phyloP scores from a whole-genome alignment of 768 basidiomycete species.

The Cantharellus cinnabarinus region DNA sequence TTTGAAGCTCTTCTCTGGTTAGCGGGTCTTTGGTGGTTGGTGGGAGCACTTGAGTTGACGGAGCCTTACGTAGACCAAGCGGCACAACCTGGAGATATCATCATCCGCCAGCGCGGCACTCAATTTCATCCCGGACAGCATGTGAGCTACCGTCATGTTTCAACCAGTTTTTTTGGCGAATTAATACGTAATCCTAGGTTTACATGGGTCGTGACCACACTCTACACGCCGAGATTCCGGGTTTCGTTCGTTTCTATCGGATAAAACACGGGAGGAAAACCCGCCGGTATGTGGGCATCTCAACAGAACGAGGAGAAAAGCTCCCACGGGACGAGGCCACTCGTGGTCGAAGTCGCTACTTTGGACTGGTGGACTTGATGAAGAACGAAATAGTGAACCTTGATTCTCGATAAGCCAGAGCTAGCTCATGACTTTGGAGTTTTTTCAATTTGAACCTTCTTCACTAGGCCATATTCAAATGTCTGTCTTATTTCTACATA shows the following conservation, averaged over 20 bases:
- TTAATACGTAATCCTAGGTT: slow-evolving; percentile 30
- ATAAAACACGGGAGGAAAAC: slow-evolving; percentile 40
- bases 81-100: slow-evolving; percentile 88
- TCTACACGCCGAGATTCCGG: slow-evolving; percentile 73
- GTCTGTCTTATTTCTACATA: neutral
- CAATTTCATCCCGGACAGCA: slow-evolving; percentile 88
- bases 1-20: slow-evolving; percentile 91
- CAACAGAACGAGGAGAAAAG: slow-evolving; percentile 58
- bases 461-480: neutral
- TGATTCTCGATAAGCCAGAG: too few species aligned
- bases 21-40: slow-evolving; percentile 9
- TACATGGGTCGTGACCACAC: slow-evolving; percentile 89
- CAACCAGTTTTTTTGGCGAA: neutral
- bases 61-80: slow-evolving; percentile 42
- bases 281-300: slow-evolving; percentile 68
- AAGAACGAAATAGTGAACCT: neutral
- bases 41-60: neutral
- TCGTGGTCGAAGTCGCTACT: slow-evolving; percentile 68
- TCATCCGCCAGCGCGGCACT: slow-evolving; percentile 84
- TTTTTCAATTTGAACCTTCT: too few species aligned
- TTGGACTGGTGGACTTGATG: slow-evolving; percentile 47
- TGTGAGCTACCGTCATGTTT: slow-evolving; percentile 26
- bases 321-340: slow-evolving; percentile 62
- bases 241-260: slow-evolving; percentile 88
- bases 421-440: too few species aligned